Evolutionary conservation across 2,329 filamentous ascomycete species (phyloP), one percentile per base, ranked within the genome.

Genomic region (Malbranchea zuffiana): DNA sequence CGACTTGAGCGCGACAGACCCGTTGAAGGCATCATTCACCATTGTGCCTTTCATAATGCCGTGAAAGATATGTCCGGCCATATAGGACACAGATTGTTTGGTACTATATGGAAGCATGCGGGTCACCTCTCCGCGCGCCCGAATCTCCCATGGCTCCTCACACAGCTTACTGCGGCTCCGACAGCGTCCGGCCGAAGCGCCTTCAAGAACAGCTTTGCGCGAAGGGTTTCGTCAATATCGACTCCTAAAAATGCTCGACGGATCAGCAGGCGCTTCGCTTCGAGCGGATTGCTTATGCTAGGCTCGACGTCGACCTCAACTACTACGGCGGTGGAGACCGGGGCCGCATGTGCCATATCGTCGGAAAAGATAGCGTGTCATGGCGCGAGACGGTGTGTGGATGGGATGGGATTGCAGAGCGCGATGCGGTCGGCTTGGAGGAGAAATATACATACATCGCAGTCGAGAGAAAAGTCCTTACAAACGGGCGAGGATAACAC

Each of bases 201-300:
- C 16, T 23, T 50, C n/a, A 33, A 38, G 19, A 49, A 43, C 37
- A 37, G 28, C 34, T 39, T 37, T 16, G 6, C 28, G 27, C 24
- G 36, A 15, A 44, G 42, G 39, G 47, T 38, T 16, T 33, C 43
- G 24, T 47, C 54, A 23, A 50, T 43, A 20, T 45, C 51, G 33
- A 33, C 45, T 4, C 39, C 48, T 7, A 48, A 37, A 16, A 54
- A 49, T 41, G 48, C 54, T 17, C 54, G 56, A 39, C 61, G 67
- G 50, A 57, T 67, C 16, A 66, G 65, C 7, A 65, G 63, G 41
- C 69, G 67, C 48, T 71, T 72, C 49, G 67, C 70, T 21, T 74
- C 71, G 1, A 68, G 72, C 16, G 67, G 72, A 4, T 57, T 74
- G 23, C 56, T 75, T 17, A 63, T 75, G 11, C 51, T 73, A 33